Conservation (phyloP, 192 early-diverging fungal genomes). For the Nowakowskiella sp. region DNA sequence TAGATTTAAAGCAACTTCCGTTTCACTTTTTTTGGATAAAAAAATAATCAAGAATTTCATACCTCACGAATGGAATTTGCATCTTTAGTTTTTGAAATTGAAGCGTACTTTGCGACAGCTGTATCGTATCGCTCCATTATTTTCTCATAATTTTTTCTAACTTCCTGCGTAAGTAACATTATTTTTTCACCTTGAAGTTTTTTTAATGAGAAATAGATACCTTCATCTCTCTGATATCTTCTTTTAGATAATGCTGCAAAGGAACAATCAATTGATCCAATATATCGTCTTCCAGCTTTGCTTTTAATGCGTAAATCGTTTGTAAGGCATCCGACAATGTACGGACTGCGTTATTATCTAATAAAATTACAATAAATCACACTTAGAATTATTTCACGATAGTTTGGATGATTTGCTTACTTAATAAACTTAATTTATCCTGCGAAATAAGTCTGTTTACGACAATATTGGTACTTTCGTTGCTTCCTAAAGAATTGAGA, state of each 20-base stretch:
- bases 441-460: too few relatives aligned
- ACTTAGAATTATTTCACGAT: too few relatives aligned
- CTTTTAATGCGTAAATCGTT: slow-evolving; percentile 35
- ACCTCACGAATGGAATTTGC: slow-evolving; percentile 53
- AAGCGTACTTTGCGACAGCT: slow-evolving; percentile 47
- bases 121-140: slow-evolving; percentile 53
- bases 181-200: not conserved
- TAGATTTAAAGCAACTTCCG: not conserved
- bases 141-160: slow-evolving; percentile 36
- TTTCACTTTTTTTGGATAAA: not conserved
- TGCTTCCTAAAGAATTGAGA: too few relatives aligned
- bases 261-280: slow-evolving; percentile 53
- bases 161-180: slow-evolving; percentile 26
- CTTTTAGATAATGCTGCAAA: slow-evolving; percentile 45
- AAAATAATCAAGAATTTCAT: not conserved
- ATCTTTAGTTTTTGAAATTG: slow-evolving; percentile 57
- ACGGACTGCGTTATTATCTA: too few relatives aligned
- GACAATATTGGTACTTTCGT: too few relatives aligned
- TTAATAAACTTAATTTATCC: too few relatives aligned
- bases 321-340: slow-evolving; percentile 36
- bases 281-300: slow-evolving; percentile 47
- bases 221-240: slow-evolving; percentile 58
- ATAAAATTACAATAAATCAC: too few relatives aligned
- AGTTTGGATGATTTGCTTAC: too few relatives aligned
- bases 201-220: slow-evolving; percentile 32